Evolutionary conservation across 2,329 filamentous ascomycete genomes (phyloP), one percentile per base, ranked within the genome.

Genomic region (Elsinoe ampelina): DNA sequence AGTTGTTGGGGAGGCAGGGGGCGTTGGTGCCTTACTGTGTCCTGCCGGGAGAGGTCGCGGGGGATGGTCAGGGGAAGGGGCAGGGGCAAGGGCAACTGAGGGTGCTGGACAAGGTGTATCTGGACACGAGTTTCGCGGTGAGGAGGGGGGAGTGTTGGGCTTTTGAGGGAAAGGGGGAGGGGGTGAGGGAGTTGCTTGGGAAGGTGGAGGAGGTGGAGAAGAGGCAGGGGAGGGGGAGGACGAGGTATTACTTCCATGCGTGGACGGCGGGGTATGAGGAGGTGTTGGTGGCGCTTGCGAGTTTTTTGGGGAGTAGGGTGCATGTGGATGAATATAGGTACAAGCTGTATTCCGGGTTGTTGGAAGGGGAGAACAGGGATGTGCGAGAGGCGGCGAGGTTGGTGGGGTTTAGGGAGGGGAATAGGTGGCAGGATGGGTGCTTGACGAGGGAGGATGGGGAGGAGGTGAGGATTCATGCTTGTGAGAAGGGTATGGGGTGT

Each of bases 201-300:
- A 86, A 89, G 62, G 77, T 95, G 0, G 22, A 45, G 26, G 19
- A 35, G 39, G 19, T 34, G 3, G 86, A 89, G 62, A 77, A 95
- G 0, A 20, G 13, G 10, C 13, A 26, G 22, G 32, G 17, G 6
- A 34, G 47, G 13, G 34, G 35, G 7, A 41, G 15, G 5, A 69
- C 73, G 0, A 66, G 72, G 20, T 95, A 92, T 67, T 87, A 95
- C 68, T 79, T 97, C 45, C 82, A 90, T 57, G 82, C 89, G 0
- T 95, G 91, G 90, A 96, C 92, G 0, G 93, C 93, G 66, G 88
- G 87, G 0, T 95, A 96, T 61, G 91, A 97, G 67, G 87, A 95
- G 54, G 89, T 95, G 0, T 96, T 90, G 90, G 75, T 90, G 58
- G 86, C 89, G 0, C 72, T 97, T 0, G 84, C 89, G 0, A 80